A percentile compares a stretch with the other conserved stretches of the same genome.
These are phyloP conservation scores for Coprinopsis strossmayeri DNA, from an alignment of 768 basidiomycete genomes.

Conservation along the genomic window DNA sequence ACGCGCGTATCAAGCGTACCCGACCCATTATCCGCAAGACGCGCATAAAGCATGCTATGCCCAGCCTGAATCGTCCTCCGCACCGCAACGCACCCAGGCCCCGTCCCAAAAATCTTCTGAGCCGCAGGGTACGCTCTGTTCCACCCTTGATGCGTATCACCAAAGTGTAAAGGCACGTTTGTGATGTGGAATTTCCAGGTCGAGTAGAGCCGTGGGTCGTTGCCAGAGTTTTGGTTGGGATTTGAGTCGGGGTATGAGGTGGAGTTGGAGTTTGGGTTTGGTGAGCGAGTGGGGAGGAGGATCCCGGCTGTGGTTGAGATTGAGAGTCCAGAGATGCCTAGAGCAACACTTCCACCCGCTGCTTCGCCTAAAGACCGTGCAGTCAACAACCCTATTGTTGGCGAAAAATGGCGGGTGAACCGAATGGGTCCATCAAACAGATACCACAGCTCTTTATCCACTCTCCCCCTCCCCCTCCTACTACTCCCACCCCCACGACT, in stretches of 20 bases:
- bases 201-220: slow-evolving; percentile 59
- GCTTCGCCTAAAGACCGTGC: slow-evolving; percentile 18
- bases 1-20: slow-evolving; percentile 47
- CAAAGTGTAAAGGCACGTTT: slow-evolving; percentile 53
- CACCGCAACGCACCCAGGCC: slow-evolving; percentile 55
- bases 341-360: too few relatives aligned
- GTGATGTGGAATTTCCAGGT: slow-evolving; percentile 75
- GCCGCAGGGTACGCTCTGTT: slow-evolving; percentile 63
- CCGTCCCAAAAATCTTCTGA: slow-evolving; percentile 57
- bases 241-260: too few relatives aligned
- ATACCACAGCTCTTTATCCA: slow-evolving; percentile 42
- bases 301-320: too few relatives aligned
- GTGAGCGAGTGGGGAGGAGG: too few relatives aligned
- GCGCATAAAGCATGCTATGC: slow-evolving; percentile 70
- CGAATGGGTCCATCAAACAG: slow-evolving; percentile 70
- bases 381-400: slow-evolving; percentile 59
- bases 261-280: too few relatives aligned
- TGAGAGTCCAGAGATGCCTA: too few relatives aligned
- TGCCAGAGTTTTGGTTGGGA: too few relatives aligned
- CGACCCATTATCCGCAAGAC: slow-evolving; percentile 54
- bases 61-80: slow-evolving; percentile 66
- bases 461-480: too few relatives aligned
- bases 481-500: too few relatives aligned
- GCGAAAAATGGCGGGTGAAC: slow-evolving; percentile 65
- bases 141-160: slow-evolving; percentile 58